Evolutionary conservation across 2,329 filamentous ascomycete species (phyloP), one percentile per base, ranked within the genome.

Genomic region (Trichoderma gracile): DNA sequence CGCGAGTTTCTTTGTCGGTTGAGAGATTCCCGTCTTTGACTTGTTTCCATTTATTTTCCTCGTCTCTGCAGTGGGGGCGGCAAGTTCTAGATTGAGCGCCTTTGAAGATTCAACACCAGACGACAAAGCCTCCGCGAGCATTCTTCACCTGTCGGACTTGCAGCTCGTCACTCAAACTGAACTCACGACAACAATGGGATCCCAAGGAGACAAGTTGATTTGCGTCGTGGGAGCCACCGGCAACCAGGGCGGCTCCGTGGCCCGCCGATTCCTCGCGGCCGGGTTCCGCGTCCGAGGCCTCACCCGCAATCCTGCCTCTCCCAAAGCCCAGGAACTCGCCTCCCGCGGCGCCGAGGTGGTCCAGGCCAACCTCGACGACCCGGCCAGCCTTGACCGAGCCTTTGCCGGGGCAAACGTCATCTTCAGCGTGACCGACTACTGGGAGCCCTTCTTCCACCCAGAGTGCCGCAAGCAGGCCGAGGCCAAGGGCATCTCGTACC

Each of bases 341-440:
- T 70, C 68, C 0, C 70, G 73, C 5, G 82, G 82, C 5, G 78
- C 73, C 23, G 80, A 84, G 66, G 69, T 82, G 21, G 76, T 82
- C 54, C 59, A 70, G 52, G 81, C 78, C 6, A 77, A 84, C 40
- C 71, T 82, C 38, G 76, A 80, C 62, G 78, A 82, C 53, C 69
- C 74, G 3, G 67, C 68, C 1, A 75, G 75, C 14, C 75, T 84
- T 40, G 71, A 75, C 53, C 47, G 68, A 0, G 80, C 78, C 0
- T 82, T 84, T 63, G 43, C 67, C 2, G 80, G 78, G 8, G 82
- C 82, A 19, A 78, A 80, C 65, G 70, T 79, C 64, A 83, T 86
- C 65, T 86, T 86, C 73, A 77, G 78, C 66, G 80, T 84, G 56
- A 86, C 84, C 0, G 79, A 86, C 67, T 86, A 82, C 73, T 86